Evolutionary conservation across 139 green algal species (phyloP), one percentile per base, ranked within the genome.

Genomic region (Coelastrella sp.): DNA sequence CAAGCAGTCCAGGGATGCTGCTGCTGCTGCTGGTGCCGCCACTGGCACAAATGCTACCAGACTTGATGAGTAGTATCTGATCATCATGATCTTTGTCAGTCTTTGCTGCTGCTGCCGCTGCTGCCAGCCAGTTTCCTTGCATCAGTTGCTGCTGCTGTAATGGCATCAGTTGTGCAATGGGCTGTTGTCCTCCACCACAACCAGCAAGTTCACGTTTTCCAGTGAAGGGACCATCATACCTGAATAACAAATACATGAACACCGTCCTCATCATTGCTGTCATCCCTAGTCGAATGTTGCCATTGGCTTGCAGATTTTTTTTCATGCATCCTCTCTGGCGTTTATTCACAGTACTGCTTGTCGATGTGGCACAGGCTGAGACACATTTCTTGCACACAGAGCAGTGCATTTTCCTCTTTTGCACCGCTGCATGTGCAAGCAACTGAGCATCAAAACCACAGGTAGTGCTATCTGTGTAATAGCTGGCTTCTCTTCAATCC

Each of bases 151-250:
- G 27, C 9, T 34, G 34, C 3, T 64, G 57, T 19, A 86, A 50
- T 0, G 21, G 27, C 2, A 67, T 7, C 8, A 60, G 30, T 51
- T 88, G 67, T 4, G 88, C 86, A 85, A 95, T 94, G 1, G 69
- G 43, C 2, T 60, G 50, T 74, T 89, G 83, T 64, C 89, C 91
- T 50, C 91, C 91, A 30, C 91, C 91, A 57, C 92, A 94, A 2
- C 92, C 92, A 0, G 72, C 64, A 45, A 94, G 81, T 81, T 93
- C 88, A 27, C 80, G 37, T 23, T 87, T 84, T 27, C 92, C 92
- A 40, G 82, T 92, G 78, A 87, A 89, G 0, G 91, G 88, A 3
- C 74, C 85, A 25, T 94, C 91, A 35, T 81, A 89, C 43, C 78
- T 89, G 59, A 17, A 48, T 15, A 63, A 59, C 38, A 43, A 37